Percentiles rank a stretch among this genome's conserved stretches.
phyloP scores from a whole-genome alignment of 2,329 filamentous ascomycete species.

The Rosellinia necatrix region DNA sequence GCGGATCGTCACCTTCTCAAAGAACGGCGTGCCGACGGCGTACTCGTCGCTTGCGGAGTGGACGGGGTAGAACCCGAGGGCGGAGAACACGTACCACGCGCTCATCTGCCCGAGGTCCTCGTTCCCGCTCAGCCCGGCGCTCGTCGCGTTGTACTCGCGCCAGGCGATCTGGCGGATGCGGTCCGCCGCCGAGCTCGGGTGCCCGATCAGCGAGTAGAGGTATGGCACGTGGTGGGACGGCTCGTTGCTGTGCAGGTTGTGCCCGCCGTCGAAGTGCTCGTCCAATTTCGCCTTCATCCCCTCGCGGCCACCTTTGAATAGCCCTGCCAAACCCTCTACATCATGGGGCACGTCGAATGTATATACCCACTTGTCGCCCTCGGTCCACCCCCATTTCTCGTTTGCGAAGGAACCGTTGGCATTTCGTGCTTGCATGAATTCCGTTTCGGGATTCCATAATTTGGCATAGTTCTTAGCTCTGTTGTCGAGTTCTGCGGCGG shows the following conservation, averaged over 20 bases:
- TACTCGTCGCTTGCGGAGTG: slow-evolving; percentile 52
- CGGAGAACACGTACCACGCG: slow-evolving; percentile 54
- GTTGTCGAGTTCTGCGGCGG: slow-evolving; percentile 40
- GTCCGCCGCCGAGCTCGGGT: slow-evolving; percentile 45
- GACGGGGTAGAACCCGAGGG: slow-evolving; percentile 53
- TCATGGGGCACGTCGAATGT: slow-evolving; percentile 56
- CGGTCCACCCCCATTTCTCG: slow-evolving; percentile 52
- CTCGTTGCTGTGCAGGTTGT: slow-evolving; percentile 54
- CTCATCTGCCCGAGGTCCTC: slow-evolving; percentile 57
- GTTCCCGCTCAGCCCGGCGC: slow-evolving; percentile 51
- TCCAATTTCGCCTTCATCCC: slow-evolving; percentile 50
- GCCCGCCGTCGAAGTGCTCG: slow-evolving; percentile 49
- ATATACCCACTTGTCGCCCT: slow-evolving; percentile 56
- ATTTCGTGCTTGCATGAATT: slow-evolving; percentile 54
- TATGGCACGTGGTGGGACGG: slow-evolving; percentile 54
- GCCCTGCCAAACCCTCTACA: slow-evolving; percentile 44
- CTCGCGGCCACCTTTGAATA: slow-evolving; percentile 44
- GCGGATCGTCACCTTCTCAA: slow-evolving; percentile 48
- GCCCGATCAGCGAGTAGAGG: slow-evolving; percentile 49
- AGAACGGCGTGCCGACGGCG: slow-evolving; percentile 51
- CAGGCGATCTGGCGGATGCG: slow-evolving; percentile 45
- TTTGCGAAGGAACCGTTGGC: slow-evolving; percentile 51
- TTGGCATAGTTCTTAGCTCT: slow-evolving; percentile 48
- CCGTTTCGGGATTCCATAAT: slow-evolving; percentile 49
- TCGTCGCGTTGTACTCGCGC: slow-evolving; percentile 51